Percentiles rank a stretch among this genome's conserved stretches.
phyloP scores from a whole-genome alignment of 345 rosid genomes.

The Eucalyptus curtisii region DNA sequence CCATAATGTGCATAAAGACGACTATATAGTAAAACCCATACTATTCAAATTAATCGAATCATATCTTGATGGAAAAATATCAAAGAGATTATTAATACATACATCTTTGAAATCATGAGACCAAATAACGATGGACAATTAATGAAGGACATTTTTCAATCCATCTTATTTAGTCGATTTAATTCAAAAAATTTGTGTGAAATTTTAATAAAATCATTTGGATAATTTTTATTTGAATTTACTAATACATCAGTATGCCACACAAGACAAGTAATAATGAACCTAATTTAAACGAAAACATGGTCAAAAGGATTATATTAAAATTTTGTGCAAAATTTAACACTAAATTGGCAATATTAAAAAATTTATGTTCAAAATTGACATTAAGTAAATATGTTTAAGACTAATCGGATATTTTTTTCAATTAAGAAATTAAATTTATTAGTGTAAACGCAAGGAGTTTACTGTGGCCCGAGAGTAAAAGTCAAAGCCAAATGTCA shows the following conservation, averaged over 20 bases:
- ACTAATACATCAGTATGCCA: rapidly evolving
- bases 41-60: neutral
- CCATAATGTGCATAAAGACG: neutral
- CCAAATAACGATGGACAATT: neutral
- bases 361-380: neutral
- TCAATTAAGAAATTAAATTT: neutral
- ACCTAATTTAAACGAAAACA: too few species aligned
- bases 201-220: neutral
- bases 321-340: neutral
- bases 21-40: neutral
- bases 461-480: neutral
- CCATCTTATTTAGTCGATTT: neutral
- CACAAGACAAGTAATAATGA: neutral
- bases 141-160: neutral
- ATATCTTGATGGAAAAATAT: neutral
- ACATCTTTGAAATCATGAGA: neutral
- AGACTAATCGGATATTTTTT: rapidly evolving
- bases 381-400: neutral
- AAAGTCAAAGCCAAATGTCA: neutral
- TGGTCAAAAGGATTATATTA: neutral
- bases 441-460: rapidly evolving
- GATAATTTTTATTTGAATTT: neutral
- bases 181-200: neutral
- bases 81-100: neutral
- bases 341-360: neutral